phyloP scores from a whole-genome alignment of 768 basidiomycete species.

The Psilocybe cyanescens region DNA sequence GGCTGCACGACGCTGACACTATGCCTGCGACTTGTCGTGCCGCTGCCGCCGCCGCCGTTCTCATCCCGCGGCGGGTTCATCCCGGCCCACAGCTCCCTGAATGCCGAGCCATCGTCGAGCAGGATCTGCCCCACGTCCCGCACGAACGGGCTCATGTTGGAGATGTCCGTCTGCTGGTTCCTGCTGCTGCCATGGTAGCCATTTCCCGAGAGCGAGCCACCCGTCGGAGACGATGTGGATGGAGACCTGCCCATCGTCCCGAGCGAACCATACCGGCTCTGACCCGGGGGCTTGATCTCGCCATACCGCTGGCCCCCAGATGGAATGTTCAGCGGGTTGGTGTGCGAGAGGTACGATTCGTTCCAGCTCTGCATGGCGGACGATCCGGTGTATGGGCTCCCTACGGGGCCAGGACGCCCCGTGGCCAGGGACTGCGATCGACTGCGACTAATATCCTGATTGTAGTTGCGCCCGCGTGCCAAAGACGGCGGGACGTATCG shows the following conservation, averaged over 20 bases:
- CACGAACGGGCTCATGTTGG: slow-evolving; percentile 88
- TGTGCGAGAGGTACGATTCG: slow-evolving; percentile 50
- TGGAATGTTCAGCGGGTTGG: slow-evolving; percentile 62
- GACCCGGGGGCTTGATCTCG: slow-evolving; percentile 64
- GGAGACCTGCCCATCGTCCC: slow-evolving; percentile 60
- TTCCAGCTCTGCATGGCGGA: slow-evolving; percentile 63
- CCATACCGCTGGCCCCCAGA: slow-evolving; percentile 45
- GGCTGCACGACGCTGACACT: slow-evolving; percentile 86
- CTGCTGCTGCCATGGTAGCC: slow-evolving; percentile 40
- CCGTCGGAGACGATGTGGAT: slow-evolving; percentile 43
- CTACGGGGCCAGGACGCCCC: slow-evolving; percentile 55
- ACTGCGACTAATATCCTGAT: slow-evolving; percentile 68
- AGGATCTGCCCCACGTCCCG: slow-evolving; percentile 81
- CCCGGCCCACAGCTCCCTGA: slow-evolving; percentile 79
- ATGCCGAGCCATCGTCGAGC: slow-evolving; percentile 71
- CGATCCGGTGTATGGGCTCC: slow-evolving; percentile 46
- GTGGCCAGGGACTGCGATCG: slow-evolving; percentile 79
- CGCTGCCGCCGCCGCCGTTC: slow-evolving; percentile 68
- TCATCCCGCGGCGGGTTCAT: slow-evolving; percentile 67
- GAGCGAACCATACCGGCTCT: slow-evolving; percentile 67
- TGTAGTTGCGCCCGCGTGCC: slow-evolving; percentile 61
- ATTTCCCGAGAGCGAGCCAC: slow-evolving; percentile 44
- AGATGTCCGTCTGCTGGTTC: slow-evolving; percentile 54
- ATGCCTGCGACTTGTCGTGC: slow-evolving; percentile 81
- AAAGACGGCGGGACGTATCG: slow-evolving; percentile 50